Evolutionary conservation across 768 basidiomycete genomes (phyloP).

Genomic region (Lactarius trivialis): DNA sequence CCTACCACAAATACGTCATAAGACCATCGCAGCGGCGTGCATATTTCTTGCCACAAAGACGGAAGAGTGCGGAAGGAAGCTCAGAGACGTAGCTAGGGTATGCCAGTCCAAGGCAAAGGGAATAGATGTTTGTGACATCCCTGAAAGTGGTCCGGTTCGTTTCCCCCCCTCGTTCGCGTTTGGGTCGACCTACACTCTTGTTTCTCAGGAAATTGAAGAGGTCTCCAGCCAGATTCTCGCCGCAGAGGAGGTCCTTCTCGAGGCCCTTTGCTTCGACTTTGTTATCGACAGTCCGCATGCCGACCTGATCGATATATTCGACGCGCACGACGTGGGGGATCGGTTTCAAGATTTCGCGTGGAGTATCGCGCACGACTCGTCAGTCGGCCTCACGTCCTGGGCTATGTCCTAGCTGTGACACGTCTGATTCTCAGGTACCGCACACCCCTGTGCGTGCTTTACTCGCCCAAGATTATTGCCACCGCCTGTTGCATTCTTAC

Average conservation of each 20-base stretch:
- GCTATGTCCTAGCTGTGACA: constrained; percentile 5
- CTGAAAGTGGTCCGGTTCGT: constrained; percentile 60
- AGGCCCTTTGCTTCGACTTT: constrained; percentile 83
- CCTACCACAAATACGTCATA: constrained; percentile 16
- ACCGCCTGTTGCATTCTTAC: constrained; percentile 73
- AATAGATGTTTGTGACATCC: constrained; percentile 47
- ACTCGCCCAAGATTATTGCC: constrained; percentile 62
- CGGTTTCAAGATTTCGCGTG: constrained; percentile 69
- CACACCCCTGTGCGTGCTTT: constrained; percentile 71
- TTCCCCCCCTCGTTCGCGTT: not conserved
- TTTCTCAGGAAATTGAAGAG: constrained; percentile 62
- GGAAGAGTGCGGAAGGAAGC: constrained; percentile 81
- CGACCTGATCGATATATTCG: constrained; percentile 67
- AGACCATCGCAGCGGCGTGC: constrained; percentile 83
- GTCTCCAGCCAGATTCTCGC: constrained; percentile 61
- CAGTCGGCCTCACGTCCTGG: constrained; percentile 26
- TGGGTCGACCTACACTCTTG: not conserved
- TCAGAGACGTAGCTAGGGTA: constrained; percentile 76
- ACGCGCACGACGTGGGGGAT: constrained; percentile 41
- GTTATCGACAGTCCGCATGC: constrained; percentile 72
- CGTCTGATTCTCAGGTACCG: constrained; percentile 48
- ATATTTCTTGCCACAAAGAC: constrained; percentile 90
- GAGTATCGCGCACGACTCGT: constrained; percentile 89
- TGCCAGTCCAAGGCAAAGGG: constrained; percentile 61
- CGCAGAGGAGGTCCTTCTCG: constrained; percentile 73